Base-by-base conservation (phyloP, 345 rosid genomes). In the Limnanthes douglasii region DNA sequence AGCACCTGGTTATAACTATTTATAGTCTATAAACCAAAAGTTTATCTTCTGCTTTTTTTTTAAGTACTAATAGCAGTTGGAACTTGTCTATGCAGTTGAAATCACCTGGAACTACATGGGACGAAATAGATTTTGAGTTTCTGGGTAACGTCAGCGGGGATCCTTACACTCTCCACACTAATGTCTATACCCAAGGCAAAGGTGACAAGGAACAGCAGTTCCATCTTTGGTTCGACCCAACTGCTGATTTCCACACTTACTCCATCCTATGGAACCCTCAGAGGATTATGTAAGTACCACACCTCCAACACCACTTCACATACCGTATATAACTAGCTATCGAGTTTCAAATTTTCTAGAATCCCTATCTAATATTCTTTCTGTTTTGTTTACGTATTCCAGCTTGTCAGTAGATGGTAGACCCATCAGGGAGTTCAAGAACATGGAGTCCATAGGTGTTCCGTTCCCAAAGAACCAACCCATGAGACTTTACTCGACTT, bases 361-460 rank as follows among this genome's bases (percentile, higher is more conserved):
- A 44, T 4, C 34, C 12, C 32, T 15, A 20, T 3, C 12, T 5
- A 5, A 11, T 18, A n/a, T 0, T 36, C 31, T 5, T 26, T 4
- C n/a, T n/a, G n/a, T n/a, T n/a, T 5, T 36, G 3, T 5, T 20
- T 25, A 1, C 11, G 23, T 17, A 19, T 19, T 1, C 22, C 62
- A 75, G 75, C 17, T 65, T 65, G 60, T 69, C 54, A 4, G 69
- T 68, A 1, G 90, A 69, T 31, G 65, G 66, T 3, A 69, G 54
- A 1, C 93, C 93, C 0, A 75, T 79, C 15, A 67, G 86, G 35
- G 70, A 70, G 33, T 80, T 72, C 69, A 68, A 65, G 65, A 80
- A 72, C 67, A 32, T 62, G 58, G 66, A 65, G 8, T 33, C 77
- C 5, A 50, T 8, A 1, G 76, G 76, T 0, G 61, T 75, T 13